Conservation (phyloP, 2,329 filamentous ascomycete genomes). For the Pezicula radicicola region DNA sequence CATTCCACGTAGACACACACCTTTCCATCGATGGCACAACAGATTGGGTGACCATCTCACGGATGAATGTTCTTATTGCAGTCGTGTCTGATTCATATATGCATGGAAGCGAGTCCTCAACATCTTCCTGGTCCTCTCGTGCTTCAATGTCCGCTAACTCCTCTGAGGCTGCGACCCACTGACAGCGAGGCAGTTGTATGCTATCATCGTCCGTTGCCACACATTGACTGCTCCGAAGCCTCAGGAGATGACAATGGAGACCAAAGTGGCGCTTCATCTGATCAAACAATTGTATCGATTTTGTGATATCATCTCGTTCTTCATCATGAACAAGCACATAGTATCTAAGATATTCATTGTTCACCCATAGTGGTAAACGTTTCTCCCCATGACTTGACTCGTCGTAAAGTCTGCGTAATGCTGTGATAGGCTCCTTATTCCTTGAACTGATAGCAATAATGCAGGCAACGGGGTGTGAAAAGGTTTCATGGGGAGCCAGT, state of each 20-base stretch:
- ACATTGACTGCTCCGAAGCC: slow-evolving; percentile 80
- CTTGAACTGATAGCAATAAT: slow-evolving; percentile 93
- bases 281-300: slow-evolving; percentile 88
- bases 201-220: slow-evolving; percentile 90
- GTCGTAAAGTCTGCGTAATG: slow-evolving; percentile 77
- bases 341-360: slow-evolving; percentile 89
- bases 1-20: slow-evolving; percentile 88
- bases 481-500: slow-evolving; percentile 83
- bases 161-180: slow-evolving; percentile 87
- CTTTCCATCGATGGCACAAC: slow-evolving; percentile 96
- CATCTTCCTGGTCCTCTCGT: slow-evolving; percentile 66
- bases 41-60: slow-evolving; percentile 93
- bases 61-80: slow-evolving; percentile 82
- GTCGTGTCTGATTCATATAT: slow-evolving; percentile 92
- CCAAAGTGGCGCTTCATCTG: slow-evolving; percentile 99
- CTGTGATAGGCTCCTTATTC: slow-evolving; percentile 79
- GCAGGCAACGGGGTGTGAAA: slow-evolving; percentile 90
- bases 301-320: slow-evolving; percentile 86
- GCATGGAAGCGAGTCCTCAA: slow-evolving; percentile 70
- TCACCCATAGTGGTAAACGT: slow-evolving; percentile 78
- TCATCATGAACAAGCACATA: slow-evolving; percentile 97
- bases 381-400: slow-evolving; percentile 77
- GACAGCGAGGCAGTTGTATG: slow-evolving; percentile 72
- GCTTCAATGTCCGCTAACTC: slow-evolving; percentile 73
- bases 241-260: slow-evolving; percentile 86